Evolutionary conservation across 495 filamentous ascomycete species (phyloP), one percentile per base, ranked within the genome.

Genomic region (Hyphodiscus hymeniophilus): DNA sequence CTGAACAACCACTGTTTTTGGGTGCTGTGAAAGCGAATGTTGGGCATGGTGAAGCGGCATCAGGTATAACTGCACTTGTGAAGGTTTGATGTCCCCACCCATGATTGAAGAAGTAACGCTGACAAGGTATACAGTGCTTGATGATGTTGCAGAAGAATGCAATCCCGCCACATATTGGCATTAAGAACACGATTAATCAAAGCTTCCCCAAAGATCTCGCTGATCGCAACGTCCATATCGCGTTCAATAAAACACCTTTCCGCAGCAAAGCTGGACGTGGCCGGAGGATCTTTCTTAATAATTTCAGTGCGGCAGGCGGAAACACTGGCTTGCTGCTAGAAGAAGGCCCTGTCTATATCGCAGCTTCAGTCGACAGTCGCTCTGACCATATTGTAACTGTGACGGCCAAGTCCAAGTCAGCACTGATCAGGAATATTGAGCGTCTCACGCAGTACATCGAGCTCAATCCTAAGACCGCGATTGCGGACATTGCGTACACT

Each of bases 21-120:
- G 91, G 91, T 15, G 80, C 90, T 0, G 79, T 87, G 30, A 96
- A 96, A 58, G 76, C 91, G 0, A 95, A 95, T 48, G 74, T 95
- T 22, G 90, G 90, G 1, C 91, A 96, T 63, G 89, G 82, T 28
- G 90, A 95, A 60, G 85, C 89, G 33, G 88, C 83, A 0, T 94
- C 90, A 36, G 90, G 90, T 45, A 76, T 92, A 26, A 84, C 84
- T 1, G 80, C 85, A 1, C 70, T 96, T 17, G 73, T 87, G 62
- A 96, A 96, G 65, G 79, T 91, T 32, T 32, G n/a, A n/a, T n/a
- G n/a, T n/a, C n/a, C n/a, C n/a, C n/a, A n/a, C n/a, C n/a, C n/a
- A n/a, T n/a, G n/a, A n/a, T n/a, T n/a, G n/a, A n/a, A n/a, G n/a
- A n/a, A n/a, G n/a, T n/a, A n/a, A n/a, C n/a, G n/a, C n/a, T n/a